Evolutionary conservation across 257 asterid genomes (phyloP).

Genomic region (Salvia hispanica): DNA sequence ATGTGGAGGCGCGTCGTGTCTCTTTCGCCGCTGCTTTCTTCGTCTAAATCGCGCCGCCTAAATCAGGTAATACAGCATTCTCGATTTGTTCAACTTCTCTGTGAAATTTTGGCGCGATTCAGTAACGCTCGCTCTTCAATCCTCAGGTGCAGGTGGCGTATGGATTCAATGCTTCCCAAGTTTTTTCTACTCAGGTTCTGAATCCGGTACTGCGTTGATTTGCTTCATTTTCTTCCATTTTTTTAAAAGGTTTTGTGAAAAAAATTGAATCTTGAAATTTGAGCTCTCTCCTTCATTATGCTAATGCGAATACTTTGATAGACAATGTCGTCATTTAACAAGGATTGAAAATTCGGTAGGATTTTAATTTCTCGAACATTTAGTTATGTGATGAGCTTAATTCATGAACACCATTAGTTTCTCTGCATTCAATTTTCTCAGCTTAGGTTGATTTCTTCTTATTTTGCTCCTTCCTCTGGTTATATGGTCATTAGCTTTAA

Average conservation of each 20-base stretch:
- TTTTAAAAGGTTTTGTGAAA: background rate
- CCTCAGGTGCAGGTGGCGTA: constrained; percentile 40
- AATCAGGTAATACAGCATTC: constrained; percentile 47
- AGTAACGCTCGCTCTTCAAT: constrained; percentile 8
- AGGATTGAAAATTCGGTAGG: constrained; percentile 15
- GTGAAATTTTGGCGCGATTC: constrained; percentile 13
- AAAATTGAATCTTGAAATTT: constrained; percentile 5
- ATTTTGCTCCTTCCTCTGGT: background rate
- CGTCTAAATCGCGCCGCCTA: constrained; percentile 46
- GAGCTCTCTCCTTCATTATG: background rate
- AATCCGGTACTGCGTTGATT: constrained; percentile 48
- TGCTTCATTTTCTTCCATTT: background rate
- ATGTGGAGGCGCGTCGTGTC: constrained; percentile 81
- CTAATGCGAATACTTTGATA: constrained; percentile 7
- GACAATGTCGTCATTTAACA: constrained; percentile 3
- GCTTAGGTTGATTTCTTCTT: constrained; percentile 3
- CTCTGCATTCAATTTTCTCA: background rate
- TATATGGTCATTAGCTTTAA: constrained; percentile 11
- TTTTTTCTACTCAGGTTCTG: constrained; percentile 49
- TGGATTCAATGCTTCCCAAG: constrained; percentile 51
- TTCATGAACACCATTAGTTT: constrained; percentile 1
- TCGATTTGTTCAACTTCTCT: constrained; percentile 4
- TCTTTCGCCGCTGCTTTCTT: constrained; percentile 49
- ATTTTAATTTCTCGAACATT: constrained; percentile 6
- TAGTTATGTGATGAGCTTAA: constrained; percentile 15